These are phyloP conservation scores for Leucocoprinus birnbaumii DNA, from an alignment of 768 basidiomycete species.

Conservation along the genomic window DNA sequence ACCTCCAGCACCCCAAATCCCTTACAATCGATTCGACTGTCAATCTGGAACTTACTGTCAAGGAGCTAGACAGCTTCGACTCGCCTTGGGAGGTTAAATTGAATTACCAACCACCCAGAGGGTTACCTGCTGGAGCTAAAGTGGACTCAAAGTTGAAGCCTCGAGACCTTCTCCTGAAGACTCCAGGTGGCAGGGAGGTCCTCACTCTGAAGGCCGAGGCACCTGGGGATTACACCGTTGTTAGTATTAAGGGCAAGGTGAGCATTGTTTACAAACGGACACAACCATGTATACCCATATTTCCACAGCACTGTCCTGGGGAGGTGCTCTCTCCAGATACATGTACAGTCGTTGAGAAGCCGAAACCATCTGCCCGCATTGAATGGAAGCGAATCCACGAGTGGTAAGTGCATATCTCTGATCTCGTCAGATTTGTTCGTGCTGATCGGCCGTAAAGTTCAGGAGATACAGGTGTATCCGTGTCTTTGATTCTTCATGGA, in stretches of 20 bases:
- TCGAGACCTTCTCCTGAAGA: slow-evolving; percentile 63
- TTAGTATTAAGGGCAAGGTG: slow-evolving; percentile 69
- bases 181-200: slow-evolving; percentile 40
- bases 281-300: slow-evolving; percentile 10
- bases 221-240: slow-evolving; percentile 78
- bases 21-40: slow-evolving; percentile 71
- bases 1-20: slow-evolving; percentile 63
- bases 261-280: slow-evolving; percentile 9
- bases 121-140: slow-evolving; percentile 29
- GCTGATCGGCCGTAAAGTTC: slow-evolving; percentile 44
- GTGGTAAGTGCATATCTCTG: slow-evolving; percentile 49
- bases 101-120: slow-evolving; percentile 51
- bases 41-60: slow-evolving; percentile 48
- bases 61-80: slow-evolving; percentile 58
- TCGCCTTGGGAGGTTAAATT: slow-evolving; percentile 67
- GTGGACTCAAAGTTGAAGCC: slow-evolving; percentile 42
- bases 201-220: slow-evolving; percentile 48
- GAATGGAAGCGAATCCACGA: slow-evolving; percentile 89
- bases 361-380: slow-evolving; percentile 79
- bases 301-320: slow-evolving; percentile 64
- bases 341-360: slow-evolving; percentile 73
- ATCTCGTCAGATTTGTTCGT: not conserved
- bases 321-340: slow-evolving; percentile 82
- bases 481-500: slow-evolving; percentile 82
- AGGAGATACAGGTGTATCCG: slow-evolving; percentile 89